phyloP scores from a whole-genome alignment of 2,329 filamentous ascomycete genomes.

The Aspergillus intermedius region DNA sequence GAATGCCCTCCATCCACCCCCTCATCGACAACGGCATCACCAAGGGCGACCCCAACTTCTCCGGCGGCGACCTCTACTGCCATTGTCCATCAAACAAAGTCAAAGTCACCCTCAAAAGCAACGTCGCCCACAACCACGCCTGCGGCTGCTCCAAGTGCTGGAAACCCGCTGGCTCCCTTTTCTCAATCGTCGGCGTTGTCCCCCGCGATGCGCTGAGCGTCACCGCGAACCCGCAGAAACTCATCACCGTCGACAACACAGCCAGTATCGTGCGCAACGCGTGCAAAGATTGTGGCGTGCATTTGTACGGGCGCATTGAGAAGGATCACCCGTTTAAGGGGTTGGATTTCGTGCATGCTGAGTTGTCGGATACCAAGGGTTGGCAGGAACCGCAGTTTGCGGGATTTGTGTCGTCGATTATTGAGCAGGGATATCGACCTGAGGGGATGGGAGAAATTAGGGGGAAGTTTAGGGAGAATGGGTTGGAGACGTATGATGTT shows the following conservation, averaged over 20 bases:
- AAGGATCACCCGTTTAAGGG: conserved; percentile 61
- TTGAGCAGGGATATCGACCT: conserved; percentile 60
- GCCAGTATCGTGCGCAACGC: conserved; percentile 57
- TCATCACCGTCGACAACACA: conserved; percentile 49
- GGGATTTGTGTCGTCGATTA: conserved; percentile 60
- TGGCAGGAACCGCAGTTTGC: conserved; percentile 69
- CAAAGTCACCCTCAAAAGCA: conserved; percentile 51
- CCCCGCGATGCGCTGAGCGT: conserved; percentile 51
- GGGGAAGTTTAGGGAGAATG: conserved; percentile 46
- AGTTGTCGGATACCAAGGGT: conserved; percentile 54
- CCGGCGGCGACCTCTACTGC: conserved; percentile 58
- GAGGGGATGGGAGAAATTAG: conserved; percentile 51
- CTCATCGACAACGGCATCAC: conserved; percentile 56
- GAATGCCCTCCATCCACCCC: conserved; percentile 51
- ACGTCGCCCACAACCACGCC: conserved; percentile 63
- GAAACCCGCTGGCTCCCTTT: conserved; percentile 59
- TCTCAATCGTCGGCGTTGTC: conserved; percentile 58
- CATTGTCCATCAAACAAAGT: conserved; percentile 52
- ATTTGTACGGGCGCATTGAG: conserved; percentile 60
- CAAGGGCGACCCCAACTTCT: conserved; percentile 49
- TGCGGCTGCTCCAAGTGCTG: conserved; percentile 68
- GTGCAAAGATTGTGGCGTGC: conserved; percentile 55
- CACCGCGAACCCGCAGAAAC: conserved; percentile 53
- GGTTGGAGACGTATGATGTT: conserved; percentile 58
- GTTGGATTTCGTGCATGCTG: conserved; percentile 62